Percentiles rank a stretch among this genome's conserved stretches.
Conservation (phyloP, 106 monocot species). For the Agapanthus africanus region DNA sequence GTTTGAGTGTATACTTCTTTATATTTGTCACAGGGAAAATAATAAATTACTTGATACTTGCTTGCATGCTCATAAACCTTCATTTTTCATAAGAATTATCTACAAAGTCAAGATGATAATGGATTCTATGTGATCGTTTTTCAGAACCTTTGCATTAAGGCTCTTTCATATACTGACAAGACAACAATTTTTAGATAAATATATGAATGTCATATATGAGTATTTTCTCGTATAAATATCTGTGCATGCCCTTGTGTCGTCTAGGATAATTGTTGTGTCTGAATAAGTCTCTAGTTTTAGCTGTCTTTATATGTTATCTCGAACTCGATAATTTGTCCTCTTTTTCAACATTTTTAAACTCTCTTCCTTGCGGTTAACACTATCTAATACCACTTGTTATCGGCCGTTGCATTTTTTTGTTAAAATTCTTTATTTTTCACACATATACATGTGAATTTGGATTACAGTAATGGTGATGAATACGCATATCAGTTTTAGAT, state of each 20-base stretch:
- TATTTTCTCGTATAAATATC: too few relatives aligned
- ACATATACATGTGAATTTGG: neutral
- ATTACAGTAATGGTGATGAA: neutral
- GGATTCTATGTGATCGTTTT: too few relatives aligned
- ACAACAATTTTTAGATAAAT: neutral
- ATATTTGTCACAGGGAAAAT: too few relatives aligned
- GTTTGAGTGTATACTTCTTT: neutral
- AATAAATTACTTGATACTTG: too few relatives aligned
- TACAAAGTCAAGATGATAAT: too few relatives aligned
- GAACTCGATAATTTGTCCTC: neutral
- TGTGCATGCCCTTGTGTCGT: too few relatives aligned
- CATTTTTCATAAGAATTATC: too few relatives aligned
- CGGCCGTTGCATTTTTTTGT: neutral
- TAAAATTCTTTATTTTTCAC: neutral
- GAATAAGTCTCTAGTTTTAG: too few relatives aligned
- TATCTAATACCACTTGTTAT: neutral
- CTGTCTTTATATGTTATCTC: neutral
- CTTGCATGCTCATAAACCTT: too few relatives aligned
- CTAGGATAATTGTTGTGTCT: neutral
- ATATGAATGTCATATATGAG: neutral
- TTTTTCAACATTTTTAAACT: neutral
- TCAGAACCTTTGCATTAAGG: neutral
- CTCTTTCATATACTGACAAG: neutral
- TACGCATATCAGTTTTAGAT: too few relatives aligned
- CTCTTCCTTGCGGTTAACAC: neutral